Evolutionary conservation across 164 flowering plant species (phyloP), one percentile per base, ranked within the genome.

Genomic region (Taxillus chinensis): DNA sequence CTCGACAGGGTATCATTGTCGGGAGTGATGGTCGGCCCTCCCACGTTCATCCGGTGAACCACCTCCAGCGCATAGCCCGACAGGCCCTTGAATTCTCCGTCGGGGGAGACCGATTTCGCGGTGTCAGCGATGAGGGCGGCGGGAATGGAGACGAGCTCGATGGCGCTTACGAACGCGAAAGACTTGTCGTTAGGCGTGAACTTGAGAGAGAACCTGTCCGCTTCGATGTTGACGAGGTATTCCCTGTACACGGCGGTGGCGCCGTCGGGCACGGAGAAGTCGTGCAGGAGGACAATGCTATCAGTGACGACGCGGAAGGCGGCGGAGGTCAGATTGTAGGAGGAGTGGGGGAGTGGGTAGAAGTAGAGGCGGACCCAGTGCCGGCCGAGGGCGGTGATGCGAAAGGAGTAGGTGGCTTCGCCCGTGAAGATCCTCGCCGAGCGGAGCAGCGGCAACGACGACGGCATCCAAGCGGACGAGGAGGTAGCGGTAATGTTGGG

Each of bases 291-390:
- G 11, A 92, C 90, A 17, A 69, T 14, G 0, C 51, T 8, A 12
- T 81, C 85, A 7, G 93, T 72, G 45, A 64, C 59, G 66, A 90
- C 93, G 10, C 79, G 64, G 74, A 92, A 92, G 3, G 70, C 72
- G 4, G 96, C 85, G 5, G 12, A 50, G 0, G 85, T 69, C 2
- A 90, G 81, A 62, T 84, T 73, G 62, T 75, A 78, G 0, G 38
- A 0, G 0, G 80, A 70, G 70, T 86, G 79, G 3, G 80, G 75
- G 2, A 92, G 57, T 0, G 98, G 89, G 63, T 75, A 75, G 67
- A 90, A 87, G 71, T 92, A 77, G 13, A 92, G 85, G 0, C 95
- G 86, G 3, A 92, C 37, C 77, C 80, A 90, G 59, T 89, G 93
- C 13, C 68, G 64, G 7, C 96, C 95, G 0, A 76, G 75, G 8